Percentiles rank a stretch among this genome's conserved stretches.
Conservation (phyloP, 345 rosid genomes). For the Xanthoceras sorbifolium region DNA sequence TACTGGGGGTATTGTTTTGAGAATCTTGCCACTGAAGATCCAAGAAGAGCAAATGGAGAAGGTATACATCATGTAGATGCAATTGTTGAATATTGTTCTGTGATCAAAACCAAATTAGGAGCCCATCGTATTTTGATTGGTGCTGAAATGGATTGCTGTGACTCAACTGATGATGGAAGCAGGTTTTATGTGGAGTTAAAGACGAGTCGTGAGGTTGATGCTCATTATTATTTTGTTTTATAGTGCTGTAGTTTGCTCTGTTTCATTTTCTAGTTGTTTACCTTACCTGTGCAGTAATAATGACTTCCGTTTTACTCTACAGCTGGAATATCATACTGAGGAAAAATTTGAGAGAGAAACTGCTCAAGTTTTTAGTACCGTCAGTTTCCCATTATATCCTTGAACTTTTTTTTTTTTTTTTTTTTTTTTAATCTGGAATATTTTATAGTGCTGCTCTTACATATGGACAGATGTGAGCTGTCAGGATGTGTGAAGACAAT, state of each 20-base stretch:
- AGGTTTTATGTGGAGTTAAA: slow-evolving; percentile 92
- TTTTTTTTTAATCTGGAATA: background rate
- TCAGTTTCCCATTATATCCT: slow-evolving; percentile 14
- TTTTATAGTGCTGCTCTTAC: background rate
- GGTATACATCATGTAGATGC: slow-evolving; percentile 83
- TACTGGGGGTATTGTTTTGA: slow-evolving; percentile 99
- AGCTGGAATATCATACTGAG: slow-evolving; percentile 83
- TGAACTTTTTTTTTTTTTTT: slow-evolving; percentile 11
- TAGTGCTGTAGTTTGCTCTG: slow-evolving; percentile 5
- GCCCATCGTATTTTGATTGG: slow-evolving; percentile 98
- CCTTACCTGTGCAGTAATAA: slow-evolving; percentile 8
- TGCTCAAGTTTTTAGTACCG: slow-evolving; percentile 88
- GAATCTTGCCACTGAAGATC: slow-evolving; percentile 91
- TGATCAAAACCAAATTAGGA: slow-evolving; percentile 89
- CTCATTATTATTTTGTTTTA: background rate
- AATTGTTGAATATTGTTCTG: slow-evolving; percentile 82
- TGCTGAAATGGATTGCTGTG: slow-evolving; percentile 98
- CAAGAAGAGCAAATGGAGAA: slow-evolving; percentile 77
- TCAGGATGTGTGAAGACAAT: too few relatives aligned
- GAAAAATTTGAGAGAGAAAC: slow-evolving; percentile 88
- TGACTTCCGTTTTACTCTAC: slow-evolving; percentile 26
- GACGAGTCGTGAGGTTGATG: slow-evolving; percentile 88
- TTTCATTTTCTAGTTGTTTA: slow-evolving; percentile 1
- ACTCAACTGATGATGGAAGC: slow-evolving; percentile 79
- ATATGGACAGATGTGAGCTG: background rate